phyloP scores from a whole-genome alignment of 108 stramenopile genomes.

The Seminavis robusta region DNA sequence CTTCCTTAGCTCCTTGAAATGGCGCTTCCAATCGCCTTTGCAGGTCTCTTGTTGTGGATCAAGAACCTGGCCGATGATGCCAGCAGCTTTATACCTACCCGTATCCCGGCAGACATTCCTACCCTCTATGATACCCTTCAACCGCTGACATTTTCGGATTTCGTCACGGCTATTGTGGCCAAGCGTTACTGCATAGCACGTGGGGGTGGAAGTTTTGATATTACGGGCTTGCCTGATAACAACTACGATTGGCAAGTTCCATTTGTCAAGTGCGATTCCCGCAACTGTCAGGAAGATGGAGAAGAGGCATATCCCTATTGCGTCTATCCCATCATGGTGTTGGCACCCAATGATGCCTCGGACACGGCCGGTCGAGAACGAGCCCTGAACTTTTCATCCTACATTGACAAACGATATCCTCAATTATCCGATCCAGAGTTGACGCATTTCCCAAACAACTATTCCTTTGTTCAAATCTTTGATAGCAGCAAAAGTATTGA shows the following conservation, averaged over 20 bases:
- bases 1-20: slow-evolving; percentile 55
- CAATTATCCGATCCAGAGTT: slow-evolving; percentile 21
- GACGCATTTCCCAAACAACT: slow-evolving; percentile 46
- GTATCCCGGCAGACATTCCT: slow-evolving; percentile 46
- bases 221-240: slow-evolving; percentile 31
- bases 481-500: slow-evolving; percentile 46
- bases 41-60: slow-evolving; percentile 57
- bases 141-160: slow-evolving; percentile 61
- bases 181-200: slow-evolving; percentile 36
- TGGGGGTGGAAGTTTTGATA: slow-evolving; percentile 2
- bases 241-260: slow-evolving; percentile 67
- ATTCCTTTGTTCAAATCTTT: slow-evolving; percentile 59
- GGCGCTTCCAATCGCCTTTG: slow-evolving; percentile 57
- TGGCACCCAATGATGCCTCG: slow-evolving; percentile 39
- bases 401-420: slow-evolving; percentile 46
- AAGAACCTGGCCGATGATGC: slow-evolving; percentile 45
- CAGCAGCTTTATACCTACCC: slow-evolving; percentile 28
- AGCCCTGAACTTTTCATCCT: slow-evolving; percentile 48
- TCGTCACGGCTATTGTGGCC: slow-evolving; percentile 62
- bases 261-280: slow-evolving; percentile 69
- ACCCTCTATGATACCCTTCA: slow-evolving; percentile 31
- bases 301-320: slow-evolving; percentile 65
- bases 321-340: slow-evolving; percentile 49
- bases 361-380: slow-evolving; percentile 29
- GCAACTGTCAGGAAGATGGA: slow-evolving; percentile 45